Percentiles rank a stretch among this genome's conserved stretches.
These are phyloP conservation scores for Wickerhamomyces ciferrii DNA, from an alignment of 805 yeast genomes.

Conservation along the genomic window DNA sequence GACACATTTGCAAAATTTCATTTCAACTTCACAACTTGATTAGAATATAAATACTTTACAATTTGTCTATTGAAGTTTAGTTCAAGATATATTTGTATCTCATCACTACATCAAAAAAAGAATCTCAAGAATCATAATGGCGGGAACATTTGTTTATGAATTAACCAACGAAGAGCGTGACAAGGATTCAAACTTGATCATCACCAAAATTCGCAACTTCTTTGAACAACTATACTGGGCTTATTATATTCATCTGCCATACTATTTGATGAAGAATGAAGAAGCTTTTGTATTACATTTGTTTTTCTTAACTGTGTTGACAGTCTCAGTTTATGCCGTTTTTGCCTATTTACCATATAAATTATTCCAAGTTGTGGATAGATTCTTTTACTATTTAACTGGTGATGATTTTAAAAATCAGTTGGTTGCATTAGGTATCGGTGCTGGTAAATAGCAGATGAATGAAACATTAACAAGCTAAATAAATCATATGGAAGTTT, in stretches of 20 bases:
- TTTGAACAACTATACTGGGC: conserved; percentile 35
- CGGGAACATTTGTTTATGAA: conserved; percentile 23
- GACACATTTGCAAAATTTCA: not conserved
- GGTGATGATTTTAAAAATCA: conserved; percentile 20
- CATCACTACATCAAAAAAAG: not conserved
- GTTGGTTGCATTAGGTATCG: not conserved
- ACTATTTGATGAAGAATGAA: conserved; percentile 35
- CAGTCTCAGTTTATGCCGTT: conserved; percentile 33
- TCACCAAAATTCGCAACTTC: conserved; percentile 22
- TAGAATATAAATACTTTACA: too few species aligned
- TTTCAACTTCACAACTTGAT: not conserved
- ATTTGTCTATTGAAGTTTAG: too few species aligned
- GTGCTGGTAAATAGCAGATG: not conserved
- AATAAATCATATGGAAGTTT: too few species aligned
- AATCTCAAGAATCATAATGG: conserved; percentile 3
- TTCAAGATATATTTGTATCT: too few species aligned
- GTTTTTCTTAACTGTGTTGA: conserved; percentile 30
- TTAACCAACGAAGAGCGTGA: conserved; percentile 24
- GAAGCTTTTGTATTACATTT: conserved; percentile 36
- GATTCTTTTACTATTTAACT: conserved; percentile 26
- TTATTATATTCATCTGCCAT: conserved; percentile 39
- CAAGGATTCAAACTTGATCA: conserved; percentile 17
- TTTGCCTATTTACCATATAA: conserved; percentile 24
- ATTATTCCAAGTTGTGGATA: conserved; percentile 17
- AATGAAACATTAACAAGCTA: too few species aligned